Evolutionary conservation across 345 rosid genomes (phyloP).

Genomic region (Dipteronia dyeriana): DNA sequence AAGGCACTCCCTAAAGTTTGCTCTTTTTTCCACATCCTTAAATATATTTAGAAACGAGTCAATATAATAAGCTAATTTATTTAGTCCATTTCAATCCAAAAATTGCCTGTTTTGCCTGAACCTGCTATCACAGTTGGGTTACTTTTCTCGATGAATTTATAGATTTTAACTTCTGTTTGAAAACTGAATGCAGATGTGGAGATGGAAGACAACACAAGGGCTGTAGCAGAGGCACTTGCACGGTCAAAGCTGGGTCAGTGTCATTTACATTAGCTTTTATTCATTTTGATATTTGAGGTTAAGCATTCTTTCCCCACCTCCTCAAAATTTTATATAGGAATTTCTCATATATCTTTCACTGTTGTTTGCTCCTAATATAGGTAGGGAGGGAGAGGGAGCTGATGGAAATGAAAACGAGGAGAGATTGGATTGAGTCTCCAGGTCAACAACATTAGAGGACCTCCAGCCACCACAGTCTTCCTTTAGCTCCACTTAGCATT

Average conservation of each 20-base stretch:
- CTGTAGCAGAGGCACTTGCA: slow-evolving; percentile 88
- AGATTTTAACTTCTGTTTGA: slow-evolving; percentile 19
- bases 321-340: not conserved
- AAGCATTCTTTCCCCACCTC: not conserved
- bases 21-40: not conserved
- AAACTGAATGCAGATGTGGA: slow-evolving; percentile 59
- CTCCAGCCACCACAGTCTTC: slow-evolving; percentile 68
- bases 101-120: not conserved
- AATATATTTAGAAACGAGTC: not conserved
- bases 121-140: not conserved
- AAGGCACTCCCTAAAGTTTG: slow-evolving; percentile 23
- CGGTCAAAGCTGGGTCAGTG: slow-evolving; percentile 66
- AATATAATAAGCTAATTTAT: not conserved
- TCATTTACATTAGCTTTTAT: slow-evolving; percentile 16
- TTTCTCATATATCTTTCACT: slow-evolving; percentile 22
- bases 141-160: slow-evolving; percentile 5
- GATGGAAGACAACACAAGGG: slow-evolving; percentile 68
- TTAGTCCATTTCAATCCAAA: not conserved
- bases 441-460: slow-evolving; percentile 76
- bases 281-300: not conserved
- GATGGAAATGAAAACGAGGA: slow-evolving; percentile 46
- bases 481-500: slow-evolving; percentile 71
- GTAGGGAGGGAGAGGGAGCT: slow-evolving; percentile 51
- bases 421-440: slow-evolving; percentile 49
- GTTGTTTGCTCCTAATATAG: slow-evolving; percentile 32